Percentiles rank a stretch among this genome's conserved stretches.
phyloP scores from a whole-genome alignment of 2,329 filamentous ascomycete genomes.

The Aphanocladium album region DNA sequence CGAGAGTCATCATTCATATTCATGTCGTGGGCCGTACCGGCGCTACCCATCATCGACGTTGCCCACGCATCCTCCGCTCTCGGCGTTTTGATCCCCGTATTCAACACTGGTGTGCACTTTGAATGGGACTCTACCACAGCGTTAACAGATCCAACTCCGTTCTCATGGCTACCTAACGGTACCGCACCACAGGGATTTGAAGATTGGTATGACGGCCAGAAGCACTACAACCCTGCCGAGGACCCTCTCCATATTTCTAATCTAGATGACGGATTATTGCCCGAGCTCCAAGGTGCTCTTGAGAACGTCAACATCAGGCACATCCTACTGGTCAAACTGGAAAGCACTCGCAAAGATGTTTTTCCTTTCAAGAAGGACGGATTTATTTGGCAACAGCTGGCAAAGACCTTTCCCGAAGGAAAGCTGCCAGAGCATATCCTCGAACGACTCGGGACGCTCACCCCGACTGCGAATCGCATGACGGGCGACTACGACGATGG shows the following conservation, averaged over 20 bases:
- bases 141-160: conserved; percentile 17
- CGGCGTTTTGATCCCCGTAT: conserved; percentile 20
- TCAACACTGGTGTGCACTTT: conserved; percentile 23
- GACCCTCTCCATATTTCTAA: conserved; percentile 39
- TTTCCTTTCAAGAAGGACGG: conserved; percentile 39
- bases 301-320: conserved; percentile 34
- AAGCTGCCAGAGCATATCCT: conserved; percentile 28
- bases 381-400: conserved; percentile 31
- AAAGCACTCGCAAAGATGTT: conserved; percentile 40
- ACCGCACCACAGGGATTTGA: conserved; percentile 16
- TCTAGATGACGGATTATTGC: conserved; percentile 26
- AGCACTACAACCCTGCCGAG: conserved; percentile 29
- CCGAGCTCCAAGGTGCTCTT: conserved; percentile 22
- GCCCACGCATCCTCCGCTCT: conserved; percentile 26
- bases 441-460: conserved; percentile 23
- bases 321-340: conserved; percentile 36
- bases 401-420: conserved; percentile 26
- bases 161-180: conserved; percentile 24
- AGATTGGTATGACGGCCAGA: conserved; percentile 22
- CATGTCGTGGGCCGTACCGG: conserved; percentile 29
- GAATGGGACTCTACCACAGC: conserved; percentile 25
- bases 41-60: conserved; percentile 31
- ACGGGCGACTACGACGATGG: conserved; percentile 33
- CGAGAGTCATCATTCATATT: conserved; percentile 28
- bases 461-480: conserved; percentile 28